Evolutionary conservation across 768 basidiomycete species (phyloP).

Genomic region (Rhodosporidiobolus sp.): DNA sequence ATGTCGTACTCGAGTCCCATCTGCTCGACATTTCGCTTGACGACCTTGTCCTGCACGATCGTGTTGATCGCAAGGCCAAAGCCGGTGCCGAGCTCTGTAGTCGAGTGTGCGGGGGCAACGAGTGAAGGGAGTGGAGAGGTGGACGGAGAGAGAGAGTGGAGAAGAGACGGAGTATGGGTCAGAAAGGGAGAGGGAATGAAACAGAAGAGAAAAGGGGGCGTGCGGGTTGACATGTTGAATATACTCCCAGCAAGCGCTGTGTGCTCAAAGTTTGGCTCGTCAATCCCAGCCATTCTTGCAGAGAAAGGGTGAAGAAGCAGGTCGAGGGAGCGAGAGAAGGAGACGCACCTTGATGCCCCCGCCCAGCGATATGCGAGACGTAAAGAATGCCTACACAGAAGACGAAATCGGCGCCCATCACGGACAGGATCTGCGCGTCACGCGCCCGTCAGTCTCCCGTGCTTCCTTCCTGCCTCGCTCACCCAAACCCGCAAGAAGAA

Average conservation of each 20-base stretch:
- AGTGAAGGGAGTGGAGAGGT: not conserved
- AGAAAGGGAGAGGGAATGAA: not conserved
- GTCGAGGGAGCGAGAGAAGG: too few species aligned
- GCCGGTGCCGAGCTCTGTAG: slow-evolving; percentile 14
- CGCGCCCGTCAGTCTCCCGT: too few species aligned
- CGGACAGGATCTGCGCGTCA: too few species aligned
- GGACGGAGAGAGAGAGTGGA: not conserved
- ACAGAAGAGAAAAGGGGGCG: too few species aligned
- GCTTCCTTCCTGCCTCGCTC: too few species aligned
- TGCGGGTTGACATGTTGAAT: slow-evolving; percentile 22
- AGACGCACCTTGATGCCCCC: slow-evolving; percentile 19
- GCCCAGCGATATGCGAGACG: slow-evolving; percentile 19
- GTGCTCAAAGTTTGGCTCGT: too few species aligned
- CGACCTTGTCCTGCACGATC: slow-evolving; percentile 16
- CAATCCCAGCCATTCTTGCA: too few species aligned
- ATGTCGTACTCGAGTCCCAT: slow-evolving; percentile 12
- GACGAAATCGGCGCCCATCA: slow-evolving; percentile 21
- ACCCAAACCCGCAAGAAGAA: too few species aligned
- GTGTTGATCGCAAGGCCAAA: slow-evolving; percentile 26
- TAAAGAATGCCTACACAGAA: slow-evolving; percentile 17
- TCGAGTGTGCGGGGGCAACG: too few species aligned
- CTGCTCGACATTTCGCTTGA: not conserved
- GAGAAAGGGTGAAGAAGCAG: too few species aligned
- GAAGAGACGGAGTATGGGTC: not conserved
- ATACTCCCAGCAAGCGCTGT: slow-evolving; percentile 9